Percentiles rank a stretch among this genome's conserved stretches.
Conservation (phyloP, 257 asterid species). For the Penstemon davidsonii region DNA sequence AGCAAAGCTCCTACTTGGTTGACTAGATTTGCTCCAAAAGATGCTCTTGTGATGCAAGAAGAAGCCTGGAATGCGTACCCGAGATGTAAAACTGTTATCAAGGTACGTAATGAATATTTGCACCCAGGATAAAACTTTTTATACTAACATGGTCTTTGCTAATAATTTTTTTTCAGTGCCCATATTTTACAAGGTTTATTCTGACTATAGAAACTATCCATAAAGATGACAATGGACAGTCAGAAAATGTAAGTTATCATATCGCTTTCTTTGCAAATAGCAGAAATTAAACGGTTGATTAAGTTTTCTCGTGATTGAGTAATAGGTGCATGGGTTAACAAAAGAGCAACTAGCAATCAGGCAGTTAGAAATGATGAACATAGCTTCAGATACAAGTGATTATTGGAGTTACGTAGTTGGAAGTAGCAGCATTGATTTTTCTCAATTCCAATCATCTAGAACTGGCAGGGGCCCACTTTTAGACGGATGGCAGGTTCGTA, state of each 20-base stretch:
- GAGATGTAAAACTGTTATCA: slow-evolving; percentile 77
- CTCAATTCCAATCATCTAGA: slow-evolving; percentile 63
- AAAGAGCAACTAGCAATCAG: slow-evolving; percentile 62
- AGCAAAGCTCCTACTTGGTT: slow-evolving; percentile 92
- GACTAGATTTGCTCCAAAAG: slow-evolving; percentile 70
- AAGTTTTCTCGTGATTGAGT: neutral
- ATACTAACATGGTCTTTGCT: slow-evolving; percentile 18
- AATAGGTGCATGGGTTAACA: slow-evolving; percentile 71
- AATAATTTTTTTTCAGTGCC: slow-evolving; percentile 54
- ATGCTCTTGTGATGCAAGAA: slow-evolving; percentile 88
- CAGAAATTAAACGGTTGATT: neutral
- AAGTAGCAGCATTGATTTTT: slow-evolving; percentile 50
- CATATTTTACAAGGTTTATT: slow-evolving; percentile 68
- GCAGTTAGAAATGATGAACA: slow-evolving; percentile 71
- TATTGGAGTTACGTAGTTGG: slow-evolving; percentile 89
- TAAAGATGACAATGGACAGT: slow-evolving; percentile 63
- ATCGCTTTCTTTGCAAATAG: neutral
- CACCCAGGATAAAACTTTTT: neutral
- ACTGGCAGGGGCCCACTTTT: slow-evolving; percentile 86
- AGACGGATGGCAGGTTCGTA: slow-evolving; percentile 85
- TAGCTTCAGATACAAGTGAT: slow-evolving; percentile 62
- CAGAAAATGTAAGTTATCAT: slow-evolving; percentile 67
- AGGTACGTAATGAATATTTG: slow-evolving; percentile 38
- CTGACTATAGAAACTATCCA: slow-evolving; percentile 80
- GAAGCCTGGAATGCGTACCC: slow-evolving; percentile 97